Conservation (phyloP, 192 early-diverging fungal species). For the Entomortierella chlamydospora region DNA sequence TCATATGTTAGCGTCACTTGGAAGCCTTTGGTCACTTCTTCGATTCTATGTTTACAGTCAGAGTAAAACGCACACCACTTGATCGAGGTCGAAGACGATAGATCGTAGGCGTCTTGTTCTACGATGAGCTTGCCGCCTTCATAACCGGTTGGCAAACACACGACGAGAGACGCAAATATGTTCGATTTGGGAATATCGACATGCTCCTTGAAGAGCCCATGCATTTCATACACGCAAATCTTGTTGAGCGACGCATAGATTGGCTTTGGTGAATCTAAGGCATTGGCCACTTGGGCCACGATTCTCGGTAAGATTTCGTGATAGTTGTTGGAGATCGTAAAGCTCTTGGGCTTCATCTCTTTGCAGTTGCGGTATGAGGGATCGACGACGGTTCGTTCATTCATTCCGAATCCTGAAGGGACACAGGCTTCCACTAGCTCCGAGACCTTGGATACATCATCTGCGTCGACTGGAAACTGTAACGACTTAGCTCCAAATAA, state of each 20-base stretch:
- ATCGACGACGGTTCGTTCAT: slow-evolving; percentile 1
- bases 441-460: no score
- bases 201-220: slow-evolving; percentile 16
- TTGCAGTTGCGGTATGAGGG: slow-evolving; percentile 13
- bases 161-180: slow-evolving; percentile 15
- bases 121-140: slow-evolving; percentile 10
- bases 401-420: no score
- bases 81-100: background rate
- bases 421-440: no score
- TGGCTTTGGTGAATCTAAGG: slow-evolving; percentile 9
- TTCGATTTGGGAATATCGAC: slow-evolving; percentile 10
- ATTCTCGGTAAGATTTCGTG: slow-evolving; percentile 2
- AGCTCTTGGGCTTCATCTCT: slow-evolving; percentile 3
- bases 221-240: slow-evolving; percentile 8
- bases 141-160: slow-evolving; percentile 4
- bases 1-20: slow-evolving; percentile 11
- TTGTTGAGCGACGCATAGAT: slow-evolving; percentile 20
- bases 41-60: slow-evolving; percentile 13
- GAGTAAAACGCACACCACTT: slow-evolving; percentile 20
- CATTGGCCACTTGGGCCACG: slow-evolving; percentile 2
- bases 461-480: no score
- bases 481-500: no score
- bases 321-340: slow-evolving; percentile 12
- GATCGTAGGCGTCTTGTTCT: background rate
- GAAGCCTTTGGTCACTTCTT: slow-evolving; percentile 16